Conservation (phyloP, 1,284 basidiomycete species). For the Fomitiporia mediterranea region DNA sequence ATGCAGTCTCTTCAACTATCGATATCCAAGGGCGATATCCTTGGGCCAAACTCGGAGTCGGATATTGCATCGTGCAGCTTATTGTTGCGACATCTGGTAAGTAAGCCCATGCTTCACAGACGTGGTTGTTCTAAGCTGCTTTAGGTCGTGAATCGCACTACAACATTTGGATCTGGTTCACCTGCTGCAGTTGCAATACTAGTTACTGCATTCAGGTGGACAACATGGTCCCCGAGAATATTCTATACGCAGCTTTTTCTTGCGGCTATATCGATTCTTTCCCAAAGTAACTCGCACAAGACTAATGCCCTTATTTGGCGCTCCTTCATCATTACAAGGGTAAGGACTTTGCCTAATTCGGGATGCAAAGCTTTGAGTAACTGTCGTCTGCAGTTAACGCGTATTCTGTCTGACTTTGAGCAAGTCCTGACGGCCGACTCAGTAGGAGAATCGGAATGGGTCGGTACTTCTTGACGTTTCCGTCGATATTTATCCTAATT, state of each 20-base stretch:
- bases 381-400: constrained; percentile 50
- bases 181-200: constrained; percentile 51
- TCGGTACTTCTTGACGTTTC: constrained; percentile 29
- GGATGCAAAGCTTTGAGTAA: not conserved
- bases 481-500: constrained; percentile 1
- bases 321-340: constrained; percentile 66
- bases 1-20: constrained; percentile 58
- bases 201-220: constrained; percentile 55
- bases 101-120: constrained; percentile 22
- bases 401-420: constrained; percentile 49
- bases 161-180: constrained; percentile 57
- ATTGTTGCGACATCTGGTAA: constrained; percentile 53
- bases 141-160: constrained; percentile 54
- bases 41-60: constrained; percentile 52
- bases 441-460: constrained; percentile 51
- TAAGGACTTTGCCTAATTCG: constrained; percentile 28
- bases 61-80: constrained; percentile 62
- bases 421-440: constrained; percentile 49
- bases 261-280: constrained; percentile 55
- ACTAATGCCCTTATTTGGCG: constrained; percentile 51
- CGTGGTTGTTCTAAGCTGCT: constrained; percentile 5
- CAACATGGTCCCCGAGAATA: constrained; percentile 57
- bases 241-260: constrained; percentile 68
- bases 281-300: constrained; percentile 40
- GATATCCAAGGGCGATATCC: constrained; percentile 51